Evolutionary conservation across 2,329 filamentous ascomycete genomes (phyloP), one percentile per base, ranked within the genome.

Genomic region (Fusarium cicatricum): DNA sequence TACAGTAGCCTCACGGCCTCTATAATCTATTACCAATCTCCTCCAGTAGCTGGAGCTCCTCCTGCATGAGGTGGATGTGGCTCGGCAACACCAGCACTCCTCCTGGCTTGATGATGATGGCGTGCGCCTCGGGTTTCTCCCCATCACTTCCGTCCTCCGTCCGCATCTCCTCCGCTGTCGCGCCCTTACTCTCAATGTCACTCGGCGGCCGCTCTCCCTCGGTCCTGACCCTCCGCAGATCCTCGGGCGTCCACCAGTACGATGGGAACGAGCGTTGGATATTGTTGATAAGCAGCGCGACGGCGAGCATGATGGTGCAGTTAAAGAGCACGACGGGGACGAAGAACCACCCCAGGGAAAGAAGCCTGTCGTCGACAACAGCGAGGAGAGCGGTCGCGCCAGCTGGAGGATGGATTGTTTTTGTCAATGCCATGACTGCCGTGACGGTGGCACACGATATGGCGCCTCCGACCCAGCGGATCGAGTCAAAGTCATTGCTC

Each of bases 371-470:
- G 53, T 87, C 84, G 1, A 86, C 79, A 0, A 89, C 86, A 1
- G 88, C 88, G 21, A 92, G 75, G 2, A 93, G 74, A 0, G 88
- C 89, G 1, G 89, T 92, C 9, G 90, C 89, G 5, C 90, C 90
- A 0, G 88, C 90, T 0, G 90, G 90, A 0, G 90, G 90, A 62
- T 92, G 88, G 0, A 90, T 80, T 0, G 89, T 91, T 46, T 87
- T 88, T 2, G 89, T 92, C 17, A 91, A 66, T 1, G 80, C 81
- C 90, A 92, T 92, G 51, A 85, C 53, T 1, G 82, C 77, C 1
- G 85, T 89, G 0, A 89, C 82, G 3, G 81, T 70, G 0, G 85
- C 88, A 61, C 88, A 90, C 2, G 87, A 78, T 0, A 92, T 73
- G 11, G 88, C 83, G 11, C 85, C 89, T 2, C 81, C 88, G 0